These are phyloP conservation scores for Colletotrichum kahawae DNA, from an alignment of 2,329 filamentous ascomycete species.

Conservation along the genomic window DNA sequence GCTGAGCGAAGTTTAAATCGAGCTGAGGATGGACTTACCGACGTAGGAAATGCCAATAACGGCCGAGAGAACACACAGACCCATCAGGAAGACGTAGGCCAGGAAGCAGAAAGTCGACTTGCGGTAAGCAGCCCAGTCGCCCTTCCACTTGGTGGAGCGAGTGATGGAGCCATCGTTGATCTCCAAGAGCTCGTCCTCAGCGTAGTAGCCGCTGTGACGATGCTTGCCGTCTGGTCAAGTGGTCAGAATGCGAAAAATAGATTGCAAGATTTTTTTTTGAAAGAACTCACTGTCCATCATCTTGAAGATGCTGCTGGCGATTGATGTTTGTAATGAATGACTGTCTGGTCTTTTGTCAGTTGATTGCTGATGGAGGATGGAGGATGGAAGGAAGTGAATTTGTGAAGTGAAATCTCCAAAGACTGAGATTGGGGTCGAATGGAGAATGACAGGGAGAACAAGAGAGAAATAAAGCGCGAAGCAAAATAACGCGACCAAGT, in stretches of 20 bases:
- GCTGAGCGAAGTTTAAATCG: neutral
- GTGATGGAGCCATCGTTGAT: neutral
- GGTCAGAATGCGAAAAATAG: neutral
- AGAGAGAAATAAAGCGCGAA: neutral
- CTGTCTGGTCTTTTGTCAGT: neutral
- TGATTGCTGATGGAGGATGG: neutral
- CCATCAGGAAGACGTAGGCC: neutral
- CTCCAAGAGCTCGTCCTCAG: constrained; percentile 2
- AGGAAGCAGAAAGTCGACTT: constrained; percentile 9
- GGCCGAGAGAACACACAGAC: neutral
- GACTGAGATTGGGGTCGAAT: neutral
- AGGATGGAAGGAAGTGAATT: neutral
- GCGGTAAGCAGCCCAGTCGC: constrained; percentile 10
- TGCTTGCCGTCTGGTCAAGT: neutral
- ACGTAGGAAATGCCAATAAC: neutral
- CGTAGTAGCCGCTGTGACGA: neutral
- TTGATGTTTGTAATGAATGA: neutral
- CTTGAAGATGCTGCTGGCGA: neutral
- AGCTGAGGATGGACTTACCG: neutral
- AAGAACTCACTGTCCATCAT: neutral
- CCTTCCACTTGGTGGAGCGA: neutral
- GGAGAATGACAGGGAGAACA: neutral
- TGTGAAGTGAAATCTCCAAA: neutral
- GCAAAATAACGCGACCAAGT: neutral
- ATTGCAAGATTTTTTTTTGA: neutral